phyloP scores from a whole-genome alignment of 1,284 basidiomycete species.

The Ustilago esculenta region DNA sequence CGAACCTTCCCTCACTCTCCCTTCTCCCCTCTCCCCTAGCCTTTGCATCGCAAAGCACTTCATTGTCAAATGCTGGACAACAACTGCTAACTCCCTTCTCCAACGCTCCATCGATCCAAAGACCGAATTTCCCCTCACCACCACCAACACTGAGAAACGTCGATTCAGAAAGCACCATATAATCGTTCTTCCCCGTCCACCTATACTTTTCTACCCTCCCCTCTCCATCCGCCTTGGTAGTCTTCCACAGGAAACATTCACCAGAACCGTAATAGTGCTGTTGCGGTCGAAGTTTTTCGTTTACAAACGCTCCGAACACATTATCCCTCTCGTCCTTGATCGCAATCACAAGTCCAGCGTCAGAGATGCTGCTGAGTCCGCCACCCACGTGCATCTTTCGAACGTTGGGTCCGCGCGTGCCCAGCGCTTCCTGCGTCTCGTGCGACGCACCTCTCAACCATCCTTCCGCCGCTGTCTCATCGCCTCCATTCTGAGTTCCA shows the following conservation, averaged over 20 bases:
- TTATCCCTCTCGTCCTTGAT: constrained; percentile 58
- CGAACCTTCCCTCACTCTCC: constrained; percentile 74
- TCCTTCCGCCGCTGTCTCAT: constrained; percentile 27
- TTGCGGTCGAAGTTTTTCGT: constrained; percentile 58
- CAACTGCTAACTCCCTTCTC: constrained; percentile 82
- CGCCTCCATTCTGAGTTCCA: constrained; percentile 1
- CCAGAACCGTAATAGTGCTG: constrained; percentile 64
- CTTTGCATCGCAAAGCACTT: constrained; percentile 74
- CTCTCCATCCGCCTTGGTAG: constrained; percentile 48
- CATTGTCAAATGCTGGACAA: constrained; percentile 89
- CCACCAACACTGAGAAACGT: constrained; percentile 54
- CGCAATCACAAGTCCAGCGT: constrained; percentile 60
- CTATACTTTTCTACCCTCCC: constrained; percentile 74
- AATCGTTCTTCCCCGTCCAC: constrained; percentile 91
- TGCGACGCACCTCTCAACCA: constrained; percentile 58
- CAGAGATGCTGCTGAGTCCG: constrained; percentile 39
- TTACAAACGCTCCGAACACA: constrained; percentile 65
- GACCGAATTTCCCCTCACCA: constrained; percentile 70
- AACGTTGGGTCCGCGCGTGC: constrained; percentile 8
- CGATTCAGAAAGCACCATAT: constrained; percentile 83
- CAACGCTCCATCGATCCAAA: constrained; percentile 86
- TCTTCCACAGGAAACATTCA: constrained; percentile 67
- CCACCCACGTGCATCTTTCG: constrained; percentile 40
- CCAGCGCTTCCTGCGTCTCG: constrained; percentile 47
- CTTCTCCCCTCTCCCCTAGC: constrained; percentile 66